Evolutionary conservation across 352 stramenopile species (phyloP).

Genomic region (Phytophthora pluvialis): DNA sequence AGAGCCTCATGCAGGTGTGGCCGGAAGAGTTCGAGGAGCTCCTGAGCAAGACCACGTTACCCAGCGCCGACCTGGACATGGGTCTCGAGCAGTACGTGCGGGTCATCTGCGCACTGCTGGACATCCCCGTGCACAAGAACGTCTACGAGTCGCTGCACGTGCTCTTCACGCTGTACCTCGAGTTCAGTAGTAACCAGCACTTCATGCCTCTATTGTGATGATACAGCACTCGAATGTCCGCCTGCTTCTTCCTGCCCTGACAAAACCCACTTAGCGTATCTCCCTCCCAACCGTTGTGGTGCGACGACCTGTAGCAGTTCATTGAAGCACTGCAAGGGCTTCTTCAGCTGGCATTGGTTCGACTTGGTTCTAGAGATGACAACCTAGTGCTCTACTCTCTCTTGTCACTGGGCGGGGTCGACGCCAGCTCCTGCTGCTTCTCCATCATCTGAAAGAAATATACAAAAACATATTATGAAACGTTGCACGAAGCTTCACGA

Average conservation of each 20-base stretch:
- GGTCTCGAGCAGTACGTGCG: constrained; percentile 93
- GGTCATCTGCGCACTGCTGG: constrained; percentile 93
- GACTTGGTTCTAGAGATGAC: background rate
- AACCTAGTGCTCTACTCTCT: constrained; percentile 18
- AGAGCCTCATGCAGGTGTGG: constrained; percentile 94
- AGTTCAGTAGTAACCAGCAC: constrained; percentile 94
- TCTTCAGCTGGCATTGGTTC: background rate
- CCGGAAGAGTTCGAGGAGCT: constrained; percentile 89
- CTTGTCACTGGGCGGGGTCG: constrained; percentile 23
- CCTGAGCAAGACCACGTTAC: constrained; percentile 71
- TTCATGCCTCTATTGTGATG: constrained; percentile 73
- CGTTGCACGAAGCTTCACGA: background rate
- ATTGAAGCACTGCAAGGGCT: background rate
- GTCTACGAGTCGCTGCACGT: constrained; percentile 95
- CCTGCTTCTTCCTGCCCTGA: too few relatives aligned
- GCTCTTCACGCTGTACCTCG: constrained; percentile 94
- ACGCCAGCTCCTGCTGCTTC: constrained; percentile 50
- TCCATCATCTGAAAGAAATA: constrained; percentile 47
- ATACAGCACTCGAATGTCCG: background rate
- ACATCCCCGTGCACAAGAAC: constrained; percentile 96
- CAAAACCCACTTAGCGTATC: too few relatives aligned
- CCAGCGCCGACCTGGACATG: constrained; percentile 90
- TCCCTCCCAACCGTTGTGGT: too few relatives aligned
- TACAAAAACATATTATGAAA: constrained; percentile 2
- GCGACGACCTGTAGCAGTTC: too few relatives aligned